phyloP scores from a whole-genome alignment of 192 early-diverging fungal species.

The Coemansia sp. region DNA sequence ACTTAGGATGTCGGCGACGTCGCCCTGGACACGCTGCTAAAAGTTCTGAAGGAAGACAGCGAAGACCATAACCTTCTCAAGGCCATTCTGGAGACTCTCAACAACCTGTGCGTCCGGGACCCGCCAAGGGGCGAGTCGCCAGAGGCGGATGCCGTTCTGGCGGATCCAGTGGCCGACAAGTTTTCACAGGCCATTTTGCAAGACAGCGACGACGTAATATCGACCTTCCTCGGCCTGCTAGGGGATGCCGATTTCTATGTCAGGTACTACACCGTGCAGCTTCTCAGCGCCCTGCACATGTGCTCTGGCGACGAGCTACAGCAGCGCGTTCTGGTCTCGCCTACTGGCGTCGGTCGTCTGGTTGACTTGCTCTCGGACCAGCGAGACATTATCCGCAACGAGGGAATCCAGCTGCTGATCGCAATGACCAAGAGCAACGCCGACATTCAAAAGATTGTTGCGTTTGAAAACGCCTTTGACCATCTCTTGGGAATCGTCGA shows the following conservation, averaged over 20 bases:
- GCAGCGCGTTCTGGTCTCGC: conserved; percentile 83
- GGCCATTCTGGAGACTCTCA: conserved; percentile 88
- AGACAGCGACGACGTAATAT: conserved; percentile 65
- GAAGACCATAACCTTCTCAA: conserved; percentile 88
- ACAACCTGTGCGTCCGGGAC: conserved; percentile 59
- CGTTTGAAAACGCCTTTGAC: conserved; percentile 98
- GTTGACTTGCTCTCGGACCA: conserved; percentile 94
- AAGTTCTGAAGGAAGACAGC: conserved; percentile 76
- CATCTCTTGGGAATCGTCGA: conserved; percentile 83
- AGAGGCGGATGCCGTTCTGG: background rate
- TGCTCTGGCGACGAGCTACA: conserved; percentile 65
- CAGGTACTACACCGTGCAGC: conserved; percentile 87
- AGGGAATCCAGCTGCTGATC: conserved; percentile 90
- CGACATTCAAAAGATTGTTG: conserved; percentile 99
- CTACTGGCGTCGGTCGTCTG: conserved; percentile 82
- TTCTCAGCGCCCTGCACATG: conserved; percentile 75
- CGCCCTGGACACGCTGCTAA: conserved; percentile 73
- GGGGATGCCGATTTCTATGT: conserved; percentile 95
- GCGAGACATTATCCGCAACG: conserved; percentile 96
- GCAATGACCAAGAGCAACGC: conserved; percentile 90
- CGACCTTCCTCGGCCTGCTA: conserved; percentile 82
- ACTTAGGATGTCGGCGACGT: conserved; percentile 85
- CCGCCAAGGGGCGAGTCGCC: conserved; percentile 26
- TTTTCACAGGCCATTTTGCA: conserved; percentile 45
- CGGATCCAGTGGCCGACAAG: conserved; percentile 27